These are phyloP conservation scores for Lomentospora prolificans DNA, from an alignment of 2,329 filamentous ascomycete species.

Conservation along the genomic window DNA sequence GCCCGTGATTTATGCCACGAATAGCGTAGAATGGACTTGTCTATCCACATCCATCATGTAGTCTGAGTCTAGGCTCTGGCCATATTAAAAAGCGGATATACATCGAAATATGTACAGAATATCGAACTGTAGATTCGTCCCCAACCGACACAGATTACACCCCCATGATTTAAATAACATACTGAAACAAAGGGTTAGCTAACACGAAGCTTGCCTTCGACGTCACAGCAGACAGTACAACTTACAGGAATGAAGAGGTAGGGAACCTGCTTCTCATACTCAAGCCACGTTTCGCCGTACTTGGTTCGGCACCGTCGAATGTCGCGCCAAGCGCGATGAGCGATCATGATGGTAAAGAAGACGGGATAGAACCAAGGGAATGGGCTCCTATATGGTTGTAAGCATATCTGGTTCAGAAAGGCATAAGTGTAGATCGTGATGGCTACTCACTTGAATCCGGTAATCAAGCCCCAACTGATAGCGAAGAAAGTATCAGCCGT, in stretches of 20 bases:
- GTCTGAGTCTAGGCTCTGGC: not conserved
- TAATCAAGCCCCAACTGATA: constrained; percentile 40
- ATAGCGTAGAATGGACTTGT: not conserved
- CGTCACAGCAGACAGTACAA: not conserved
- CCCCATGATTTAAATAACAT: constrained; percentile 7
- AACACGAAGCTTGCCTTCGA: not conserved
- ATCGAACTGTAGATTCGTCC: constrained; percentile 5
- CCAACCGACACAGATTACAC: no score
- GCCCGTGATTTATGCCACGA: not conserved
- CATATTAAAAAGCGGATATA: constrained; percentile 6
- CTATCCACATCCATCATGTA: not conserved
- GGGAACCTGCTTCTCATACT: constrained; percentile 70
- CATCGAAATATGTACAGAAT: constrained; percentile 8
- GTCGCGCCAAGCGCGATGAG: constrained; percentile 67
- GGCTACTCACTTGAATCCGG: constrained; percentile 31
- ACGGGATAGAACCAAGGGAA: constrained; percentile 88
- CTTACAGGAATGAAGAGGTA: constrained; percentile 70
- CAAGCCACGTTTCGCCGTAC: constrained; percentile 73
- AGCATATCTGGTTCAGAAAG: constrained; percentile 4
- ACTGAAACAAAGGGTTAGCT: not conserved
- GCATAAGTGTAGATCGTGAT: not conserved
- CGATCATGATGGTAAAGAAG: constrained; percentile 76
- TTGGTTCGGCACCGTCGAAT: constrained; percentile 67
- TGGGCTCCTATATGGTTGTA: constrained; percentile 39
- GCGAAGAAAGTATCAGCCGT: constrained; percentile 39